Conservation (phyloP, 225 moss, liverwort and hornwort species). For the Thuidium tamariscinum region DNA sequence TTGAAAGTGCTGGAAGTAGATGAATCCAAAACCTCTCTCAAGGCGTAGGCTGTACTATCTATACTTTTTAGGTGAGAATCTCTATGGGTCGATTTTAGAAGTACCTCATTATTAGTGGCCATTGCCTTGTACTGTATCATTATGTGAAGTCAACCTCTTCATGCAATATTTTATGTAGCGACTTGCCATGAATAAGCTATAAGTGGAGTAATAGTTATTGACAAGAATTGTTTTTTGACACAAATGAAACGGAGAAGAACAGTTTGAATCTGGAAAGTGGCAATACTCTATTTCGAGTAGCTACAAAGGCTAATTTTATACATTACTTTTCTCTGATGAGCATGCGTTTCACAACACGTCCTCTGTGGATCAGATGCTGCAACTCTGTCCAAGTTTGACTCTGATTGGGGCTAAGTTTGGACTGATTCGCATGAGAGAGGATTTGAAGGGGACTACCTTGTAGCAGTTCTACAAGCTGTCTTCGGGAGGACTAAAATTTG, state of each 20-base stretch:
- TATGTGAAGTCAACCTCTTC: neutral
- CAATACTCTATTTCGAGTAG: too few relatives aligned
- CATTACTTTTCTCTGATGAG: neutral
- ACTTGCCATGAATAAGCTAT: neutral
- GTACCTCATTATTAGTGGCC: neutral
- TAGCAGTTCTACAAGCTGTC: neutral
- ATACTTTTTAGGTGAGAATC: neutral
- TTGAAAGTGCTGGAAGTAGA: neutral
- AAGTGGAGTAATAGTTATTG: too few relatives aligned
- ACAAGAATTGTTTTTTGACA: neutral
- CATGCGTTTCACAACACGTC: neutral
- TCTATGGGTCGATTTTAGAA: neutral
- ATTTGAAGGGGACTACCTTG: neutral
- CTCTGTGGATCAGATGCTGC: neutral
- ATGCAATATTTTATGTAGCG: neutral
- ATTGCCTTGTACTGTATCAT: neutral
- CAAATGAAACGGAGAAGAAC: too few relatives aligned
- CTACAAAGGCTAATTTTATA: neutral
- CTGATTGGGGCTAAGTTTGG: neutral
- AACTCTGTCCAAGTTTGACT: neutral
- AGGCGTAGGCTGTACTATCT: accelerated
- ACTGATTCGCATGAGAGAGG: neutral
- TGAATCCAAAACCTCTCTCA: accelerated
- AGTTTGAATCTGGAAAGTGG: too few relatives aligned
- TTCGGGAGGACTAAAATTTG: too few relatives aligned